Conservation (phyloP, 2,329 filamentous ascomycete genomes). For the Fusarium hainanense region DNA sequence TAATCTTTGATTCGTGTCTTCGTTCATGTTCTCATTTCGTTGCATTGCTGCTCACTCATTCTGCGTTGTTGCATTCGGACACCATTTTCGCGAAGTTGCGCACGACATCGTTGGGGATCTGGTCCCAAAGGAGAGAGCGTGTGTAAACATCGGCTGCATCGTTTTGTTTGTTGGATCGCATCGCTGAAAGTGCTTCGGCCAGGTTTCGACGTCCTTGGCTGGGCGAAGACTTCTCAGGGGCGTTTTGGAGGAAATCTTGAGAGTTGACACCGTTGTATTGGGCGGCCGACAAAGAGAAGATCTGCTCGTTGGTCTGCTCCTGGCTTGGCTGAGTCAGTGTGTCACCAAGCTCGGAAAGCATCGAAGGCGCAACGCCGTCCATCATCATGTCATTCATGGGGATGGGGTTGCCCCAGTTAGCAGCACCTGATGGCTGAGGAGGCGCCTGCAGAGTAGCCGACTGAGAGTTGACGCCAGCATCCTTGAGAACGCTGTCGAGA, state of each 20-base stretch:
- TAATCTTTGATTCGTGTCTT: slow-evolving; percentile 45
- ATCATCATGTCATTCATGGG: slow-evolving; percentile 56
- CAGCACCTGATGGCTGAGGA: slow-evolving; percentile 64
- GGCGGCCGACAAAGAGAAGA: slow-evolving; percentile 85
- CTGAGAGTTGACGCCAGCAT: slow-evolving; percentile 70
- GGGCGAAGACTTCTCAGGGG: slow-evolving; percentile 61
- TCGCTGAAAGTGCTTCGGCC: slow-evolving; percentile 81
- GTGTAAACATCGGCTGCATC: slow-evolving; percentile 88
- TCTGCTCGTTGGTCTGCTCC: slow-evolving; percentile 87
- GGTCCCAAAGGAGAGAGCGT: slow-evolving; percentile 91
- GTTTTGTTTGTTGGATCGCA: slow-evolving; percentile 78
- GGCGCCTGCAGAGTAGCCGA: slow-evolving; percentile 59
- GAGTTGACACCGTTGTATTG: slow-evolving; percentile 83
- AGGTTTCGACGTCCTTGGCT: slow-evolving; percentile 78
- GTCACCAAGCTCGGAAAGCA: slow-evolving; percentile 74
- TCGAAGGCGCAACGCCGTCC: slow-evolving; percentile 62
- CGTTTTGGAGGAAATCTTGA: slow-evolving; percentile 74
- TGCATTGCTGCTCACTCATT: slow-evolving; percentile 56
- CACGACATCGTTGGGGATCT: slow-evolving; percentile 91
- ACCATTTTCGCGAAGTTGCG: slow-evolving; percentile 93
- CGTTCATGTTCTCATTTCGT: slow-evolving; percentile 56
- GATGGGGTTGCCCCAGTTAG: slow-evolving; percentile 53
- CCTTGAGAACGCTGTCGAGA: slow-evolving; percentile 84
- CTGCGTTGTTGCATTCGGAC: slow-evolving; percentile 72
- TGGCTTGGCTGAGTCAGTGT: slow-evolving; percentile 79